A percentile compares a stretch with the other conserved stretches of the same genome.
Evolutionary conservation across 768 basidiomycete species (phyloP).

Genomic region (Phaffia australis): DNA sequence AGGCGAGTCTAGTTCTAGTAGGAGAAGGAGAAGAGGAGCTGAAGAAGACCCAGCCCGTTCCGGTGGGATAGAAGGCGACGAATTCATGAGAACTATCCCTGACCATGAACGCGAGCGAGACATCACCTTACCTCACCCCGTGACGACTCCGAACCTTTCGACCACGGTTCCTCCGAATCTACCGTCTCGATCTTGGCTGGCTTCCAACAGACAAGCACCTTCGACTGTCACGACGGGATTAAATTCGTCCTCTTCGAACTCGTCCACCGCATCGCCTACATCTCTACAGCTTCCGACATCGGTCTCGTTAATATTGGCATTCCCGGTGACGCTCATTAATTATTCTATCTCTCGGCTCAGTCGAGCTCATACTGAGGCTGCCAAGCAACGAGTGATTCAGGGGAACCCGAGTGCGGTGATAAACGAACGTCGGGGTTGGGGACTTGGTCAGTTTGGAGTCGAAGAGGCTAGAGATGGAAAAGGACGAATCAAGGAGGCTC

Average conservation of each 20-base stretch:
- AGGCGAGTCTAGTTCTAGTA: too few relatives aligned
- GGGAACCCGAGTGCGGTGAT: constrained; percentile 38
- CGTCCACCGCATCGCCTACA: constrained; percentile 19
- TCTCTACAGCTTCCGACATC: constrained; percentile 25
- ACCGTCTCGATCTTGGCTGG: not conserved
- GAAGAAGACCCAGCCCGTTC: too few relatives aligned
- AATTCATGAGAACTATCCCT: not conserved
- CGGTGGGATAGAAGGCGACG: too few relatives aligned
- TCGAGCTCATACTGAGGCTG: constrained; percentile 57
- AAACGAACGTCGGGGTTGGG: constrained; percentile 51
- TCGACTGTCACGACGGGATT: not conserved
- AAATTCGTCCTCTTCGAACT: constrained; percentile 14
- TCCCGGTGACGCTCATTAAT: constrained; percentile 38
- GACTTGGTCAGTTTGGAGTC: constrained; percentile 59
- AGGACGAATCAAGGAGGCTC: constrained; percentile 34
- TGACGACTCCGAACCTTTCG: not conserved
- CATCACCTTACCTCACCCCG: constrained; percentile 17
- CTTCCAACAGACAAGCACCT: not conserved
- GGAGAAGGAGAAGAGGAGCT: too few relatives aligned
- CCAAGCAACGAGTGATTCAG: constrained; percentile 11
- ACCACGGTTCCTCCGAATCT: not conserved
- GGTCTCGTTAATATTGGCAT: constrained; percentile 21
- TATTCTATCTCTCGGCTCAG: constrained; percentile 54
- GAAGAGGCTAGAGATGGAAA: constrained; percentile 40
- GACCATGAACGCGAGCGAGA: constrained; percentile 15